phyloP scores from a whole-genome alignment of 2,329 filamentous ascomycete genomes.

The Aureobasidium subglaciale region DNA sequence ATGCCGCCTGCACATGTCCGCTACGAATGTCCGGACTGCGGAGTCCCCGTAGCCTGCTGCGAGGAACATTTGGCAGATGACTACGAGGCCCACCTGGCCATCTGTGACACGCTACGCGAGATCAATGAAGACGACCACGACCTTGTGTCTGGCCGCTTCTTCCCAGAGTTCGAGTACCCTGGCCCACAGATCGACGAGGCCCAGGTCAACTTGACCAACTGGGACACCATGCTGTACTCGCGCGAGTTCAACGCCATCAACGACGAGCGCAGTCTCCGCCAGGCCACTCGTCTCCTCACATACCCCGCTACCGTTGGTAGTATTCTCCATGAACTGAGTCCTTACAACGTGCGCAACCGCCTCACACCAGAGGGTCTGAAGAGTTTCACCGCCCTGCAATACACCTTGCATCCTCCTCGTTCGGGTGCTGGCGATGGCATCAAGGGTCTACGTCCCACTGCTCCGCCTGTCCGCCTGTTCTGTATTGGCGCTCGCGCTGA shows the following conservation, averaged over 20 bases:
- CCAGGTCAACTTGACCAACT: slow-evolving; percentile 94
- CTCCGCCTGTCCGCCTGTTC: slow-evolving; percentile 86
- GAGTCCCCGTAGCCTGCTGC: slow-evolving; percentile 86
- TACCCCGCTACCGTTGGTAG: slow-evolving; percentile 91
- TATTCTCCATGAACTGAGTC: slow-evolving; percentile 87
- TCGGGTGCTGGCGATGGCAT: slow-evolving; percentile 67
- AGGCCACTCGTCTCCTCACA: slow-evolving; percentile 86
- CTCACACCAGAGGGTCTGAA: slow-evolving; percentile 85
- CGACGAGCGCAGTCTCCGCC: slow-evolving; percentile 80
- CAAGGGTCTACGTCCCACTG: slow-evolving; percentile 72
- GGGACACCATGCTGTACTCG: slow-evolving; percentile 95
- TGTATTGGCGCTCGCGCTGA: slow-evolving; percentile 94
- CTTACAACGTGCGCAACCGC: slow-evolving; percentile 74
- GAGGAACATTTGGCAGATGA: slow-evolving; percentile 95
- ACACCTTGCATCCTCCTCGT: slow-evolving; percentile 83
- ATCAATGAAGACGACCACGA: slow-evolving; percentile 99
- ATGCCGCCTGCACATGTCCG: slow-evolving; percentile 72
- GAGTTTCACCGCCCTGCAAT: slow-evolving; percentile 82
- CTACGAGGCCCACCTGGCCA: slow-evolving; percentile 84
- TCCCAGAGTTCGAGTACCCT: slow-evolving; percentile 89
- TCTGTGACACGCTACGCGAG: slow-evolving; percentile 84
- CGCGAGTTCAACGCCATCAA: slow-evolving; percentile 87
- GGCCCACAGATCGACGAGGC: slow-evolving; percentile 86
- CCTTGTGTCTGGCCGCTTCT: slow-evolving; percentile 79
- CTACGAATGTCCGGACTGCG: slow-evolving; percentile 95